Evolutionary conservation across 495 filamentous ascomycete genomes (phyloP), one percentile per base, ranked within the genome.

Genomic region (Podospora didyma): DNA sequence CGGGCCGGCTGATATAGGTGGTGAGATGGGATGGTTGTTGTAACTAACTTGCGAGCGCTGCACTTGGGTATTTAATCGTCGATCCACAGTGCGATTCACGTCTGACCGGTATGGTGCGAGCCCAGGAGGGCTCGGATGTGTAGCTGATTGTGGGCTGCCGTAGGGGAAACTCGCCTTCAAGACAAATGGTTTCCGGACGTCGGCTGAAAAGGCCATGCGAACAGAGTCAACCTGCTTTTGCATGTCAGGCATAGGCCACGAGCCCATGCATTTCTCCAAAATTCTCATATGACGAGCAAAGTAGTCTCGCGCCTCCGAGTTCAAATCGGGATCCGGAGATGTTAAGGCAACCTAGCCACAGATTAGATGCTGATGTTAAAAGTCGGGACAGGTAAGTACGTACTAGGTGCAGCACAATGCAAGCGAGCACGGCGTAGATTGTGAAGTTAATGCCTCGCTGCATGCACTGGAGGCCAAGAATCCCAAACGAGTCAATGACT

Each of bases 241-340:
- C 75, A 97, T 89, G 63, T 97, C 92, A 12, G 89, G 89, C 81
- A 95, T 90, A 12, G 93, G 90, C 88, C 91, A 97, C 7, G 87
- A 82, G 39, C 80, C 75, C 59, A 86, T 88, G 68, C 90, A 95
- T 45, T 83, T 87, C 70, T 98, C 94, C 35, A 98, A 75, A 21
- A 98, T 88, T 49, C 92, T 86, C 94, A 98, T 97, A 58, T 97
- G 93, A 22, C 95, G 83, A 3, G 88, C 90, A 62, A 98, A 97
- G 61, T 88, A 97, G 49, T 96, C 90, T 34, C 89, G 82, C 19
- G 93, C 90, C 64, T 96, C 90, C 14, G 76, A 75, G 62, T 93
- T 89, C 56, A 96, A 82, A 46, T 92, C 88, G 4, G 92, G 90
- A 70, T 97, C 91, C 35, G 94, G 94, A 7, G 90, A 96, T 6